Conservation (phyloP, 1,284 basidiomycete genomes). For the Pisolithus thermaeus region DNA sequence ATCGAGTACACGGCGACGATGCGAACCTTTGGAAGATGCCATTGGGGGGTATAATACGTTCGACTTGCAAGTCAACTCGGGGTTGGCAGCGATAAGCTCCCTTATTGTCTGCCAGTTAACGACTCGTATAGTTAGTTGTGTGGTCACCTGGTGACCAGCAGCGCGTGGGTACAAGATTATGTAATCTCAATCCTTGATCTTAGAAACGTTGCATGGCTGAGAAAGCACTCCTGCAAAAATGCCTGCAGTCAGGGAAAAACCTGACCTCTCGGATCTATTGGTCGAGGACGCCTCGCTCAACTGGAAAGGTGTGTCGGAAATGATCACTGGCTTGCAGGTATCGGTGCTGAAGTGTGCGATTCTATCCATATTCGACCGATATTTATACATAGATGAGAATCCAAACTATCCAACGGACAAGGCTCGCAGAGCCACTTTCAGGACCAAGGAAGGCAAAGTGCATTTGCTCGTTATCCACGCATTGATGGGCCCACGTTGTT, state of each 20-base stretch:
- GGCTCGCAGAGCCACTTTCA: slow-evolving; percentile 13
- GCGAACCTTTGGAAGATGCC: too few species aligned
- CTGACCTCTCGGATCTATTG: neutral
- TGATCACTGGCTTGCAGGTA: neutral
- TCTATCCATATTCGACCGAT: neutral
- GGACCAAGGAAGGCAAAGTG: slow-evolving; percentile 23
- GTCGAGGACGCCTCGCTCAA: neutral
- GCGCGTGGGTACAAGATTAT: too few species aligned
- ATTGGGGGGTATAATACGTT: too few species aligned
- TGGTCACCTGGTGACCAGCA: too few species aligned
- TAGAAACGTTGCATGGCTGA: too few species aligned
- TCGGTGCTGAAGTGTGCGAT: neutral
- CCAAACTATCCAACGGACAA: slow-evolving; percentile 2
- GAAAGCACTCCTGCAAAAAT: neutral
- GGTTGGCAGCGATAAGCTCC: too few species aligned
- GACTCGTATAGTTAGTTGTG: too few species aligned
- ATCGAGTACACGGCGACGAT: too few species aligned
- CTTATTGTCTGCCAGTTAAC: too few species aligned
- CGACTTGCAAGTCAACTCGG: too few species aligned
- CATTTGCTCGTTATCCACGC: neutral
- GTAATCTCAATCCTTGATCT: too few species aligned
- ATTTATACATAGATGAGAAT: neutral
- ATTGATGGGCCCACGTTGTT: too few species aligned
- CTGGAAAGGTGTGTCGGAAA: neutral
- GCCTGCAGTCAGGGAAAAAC: neutral